Base-by-base conservation (phyloP, 139 green algal species). In the Eudorina sp. region DNA sequence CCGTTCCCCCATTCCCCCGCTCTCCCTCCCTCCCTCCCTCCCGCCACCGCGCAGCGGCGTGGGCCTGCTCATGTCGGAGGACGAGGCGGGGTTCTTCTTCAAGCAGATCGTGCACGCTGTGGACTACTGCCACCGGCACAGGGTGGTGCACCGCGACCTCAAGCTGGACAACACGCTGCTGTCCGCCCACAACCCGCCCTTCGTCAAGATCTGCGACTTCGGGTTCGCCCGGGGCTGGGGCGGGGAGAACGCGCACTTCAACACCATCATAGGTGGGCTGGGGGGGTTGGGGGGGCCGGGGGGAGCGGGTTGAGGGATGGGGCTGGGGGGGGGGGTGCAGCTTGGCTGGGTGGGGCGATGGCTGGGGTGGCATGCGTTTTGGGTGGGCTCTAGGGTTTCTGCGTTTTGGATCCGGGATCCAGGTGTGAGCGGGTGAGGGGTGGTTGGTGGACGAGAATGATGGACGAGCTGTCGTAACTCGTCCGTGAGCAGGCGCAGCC, bases 161-260 rank as follows among this genome's bases (percentile, higher is more conserved):
- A 86, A 86, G 69, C 94, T 98, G 69, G 96, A 98, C 92, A 98
- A 98, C 94, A 98, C 96, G n/a, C 93, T 98, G 78, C 94, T 98
- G 62, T 92, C 94, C 68, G 90, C 90, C 55, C 51, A 91, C 68
- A 87, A 95, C 46, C 96, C 95, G 31, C 95, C 94, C 0, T 88
- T 93, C 53, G 90, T 98, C 53, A 97, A 97, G 91, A 90, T 98
- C 27, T 96, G 94, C 83, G 95, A 97, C 88, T 98, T 97, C 90
- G 60, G 81, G 38, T 90, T 90, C 68, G 80, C 81, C 8, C 41
- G 91, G 19, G 85, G 85, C 73, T 93, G 91, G 90, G 93, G 90
- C 38, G 93, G 90, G 25, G 83, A 93, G n/a, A 79, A 92, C 78
- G 92, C 92, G 16, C 92, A 96, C 90, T 97, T 98, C 95, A 96